Evolutionary conservation across 306 rosid species (phyloP), one percentile per base, ranked within the genome.

Genomic region (Mimosa bimucronata): DNA sequence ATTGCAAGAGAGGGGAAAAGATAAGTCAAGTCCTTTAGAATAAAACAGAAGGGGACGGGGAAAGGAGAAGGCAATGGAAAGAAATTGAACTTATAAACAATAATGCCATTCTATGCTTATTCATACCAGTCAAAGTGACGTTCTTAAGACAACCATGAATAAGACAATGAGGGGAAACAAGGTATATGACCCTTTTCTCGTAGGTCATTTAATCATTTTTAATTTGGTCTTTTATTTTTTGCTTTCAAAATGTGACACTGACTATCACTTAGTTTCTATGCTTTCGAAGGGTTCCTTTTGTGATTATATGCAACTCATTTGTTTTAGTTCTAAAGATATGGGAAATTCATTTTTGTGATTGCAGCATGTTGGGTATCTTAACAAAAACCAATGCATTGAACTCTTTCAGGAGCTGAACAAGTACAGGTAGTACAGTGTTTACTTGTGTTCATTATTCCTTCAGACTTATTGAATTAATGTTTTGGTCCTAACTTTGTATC

Each of bases 401-500:
- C 96, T 95, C 28, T 89, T 95, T 81, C 91, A 91, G 87, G 98
- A 93, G 84, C 81, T 95, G 79, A 86, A 90, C 83, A 90, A 89
- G 48, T 95, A 95, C 88, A 93, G 99, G 99, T 95, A 88, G 66
- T 62, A 42, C 42, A 44, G 48, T 48, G 68, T 73, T 62, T 19
- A 80, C 31, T 30, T 68, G 4, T 80, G 37, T 78, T 71, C 41
- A 74, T 69, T 7, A 79, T 77, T 78, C 44, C 18, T 48, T 48
- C 21, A 48, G 55, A 18, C 18, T 48, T 48, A 4, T 0, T 1
- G 55, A 3, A 48, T 48, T 48, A 48, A 70, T 13, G 52, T 55
- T 48, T 45, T 11, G 23, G 73, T 82, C 71, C 76, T 74, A 45
- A 61, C 15, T 45, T 66, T 21, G 52, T 28, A 53, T 66, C 41